Percentiles rank a stretch among this genome's conserved stretches.
Conservation (phyloP, 225 moss, liverwort and hornwort genomes). For the Anthoceros angustus region DNA sequence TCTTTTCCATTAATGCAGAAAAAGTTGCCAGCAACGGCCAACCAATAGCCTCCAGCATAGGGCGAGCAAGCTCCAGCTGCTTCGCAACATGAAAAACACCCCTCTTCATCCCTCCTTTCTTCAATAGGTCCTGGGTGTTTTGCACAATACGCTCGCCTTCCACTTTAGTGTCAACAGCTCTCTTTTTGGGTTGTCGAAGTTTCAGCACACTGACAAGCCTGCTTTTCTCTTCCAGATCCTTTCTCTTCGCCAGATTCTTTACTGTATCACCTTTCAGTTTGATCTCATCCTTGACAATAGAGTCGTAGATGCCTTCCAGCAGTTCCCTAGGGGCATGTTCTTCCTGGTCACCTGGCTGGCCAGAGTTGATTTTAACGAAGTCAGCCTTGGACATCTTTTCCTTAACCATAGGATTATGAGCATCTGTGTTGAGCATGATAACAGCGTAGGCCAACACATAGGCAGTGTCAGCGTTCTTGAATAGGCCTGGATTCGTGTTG, state of each 20-base stretch:
- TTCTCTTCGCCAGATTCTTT: slow-evolving; percentile 32
- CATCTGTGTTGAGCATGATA: slow-evolving; percentile 96
- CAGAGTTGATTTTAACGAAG: slow-evolving; percentile 73
- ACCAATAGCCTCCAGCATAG: slow-evolving; percentile 96
- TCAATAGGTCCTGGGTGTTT: slow-evolving; percentile 73
- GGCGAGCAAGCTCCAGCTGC: slow-evolving; percentile 81
- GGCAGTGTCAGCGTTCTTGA: slow-evolving; percentile 91
- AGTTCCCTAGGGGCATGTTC: slow-evolving; percentile 94
- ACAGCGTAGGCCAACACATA: slow-evolving; percentile 95
- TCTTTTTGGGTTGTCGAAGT: slow-evolving; percentile 57
- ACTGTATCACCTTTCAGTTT: slow-evolving; percentile 63
- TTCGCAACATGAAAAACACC: slow-evolving; percentile 82
- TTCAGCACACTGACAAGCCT: slow-evolving; percentile 70
- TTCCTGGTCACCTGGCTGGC: slow-evolving; percentile 53
- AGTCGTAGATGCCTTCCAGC: slow-evolving; percentile 86
- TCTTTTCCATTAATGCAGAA: slow-evolving; percentile 96
- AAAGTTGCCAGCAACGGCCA: slow-evolving; percentile 98
- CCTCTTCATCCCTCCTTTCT: slow-evolving; percentile 71
- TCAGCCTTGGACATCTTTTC: slow-evolving; percentile 95
- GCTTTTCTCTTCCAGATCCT: slow-evolving; percentile 59
- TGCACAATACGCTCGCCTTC: slow-evolving; percentile 92
- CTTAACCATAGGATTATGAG: slow-evolving; percentile 94
- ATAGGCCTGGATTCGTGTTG: slow-evolving; percentile 86
- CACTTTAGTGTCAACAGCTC: slow-evolving; percentile 61
- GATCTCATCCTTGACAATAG: slow-evolving; percentile 88